phyloP scores from a whole-genome alignment of 2,329 filamentous ascomycete genomes.

The Stemphylium lycopersici region DNA sequence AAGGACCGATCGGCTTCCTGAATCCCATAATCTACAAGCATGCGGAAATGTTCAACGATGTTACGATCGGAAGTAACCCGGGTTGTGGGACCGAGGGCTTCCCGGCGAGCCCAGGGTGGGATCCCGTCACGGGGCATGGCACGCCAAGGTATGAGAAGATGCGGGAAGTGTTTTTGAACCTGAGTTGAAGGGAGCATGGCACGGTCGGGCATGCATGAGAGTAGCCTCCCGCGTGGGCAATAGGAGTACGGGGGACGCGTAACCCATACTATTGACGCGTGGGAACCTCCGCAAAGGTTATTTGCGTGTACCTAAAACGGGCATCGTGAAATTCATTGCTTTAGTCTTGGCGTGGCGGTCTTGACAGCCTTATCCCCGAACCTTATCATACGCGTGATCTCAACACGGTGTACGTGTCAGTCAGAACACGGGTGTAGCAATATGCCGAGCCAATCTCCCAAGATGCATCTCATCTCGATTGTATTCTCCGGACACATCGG shows the following conservation, averaged over 20 bases:
- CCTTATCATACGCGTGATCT: background rate
- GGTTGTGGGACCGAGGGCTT: constrained; percentile 45
- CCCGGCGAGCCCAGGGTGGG: constrained; percentile 32
- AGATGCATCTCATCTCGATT: background rate
- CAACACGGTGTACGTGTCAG: background rate
- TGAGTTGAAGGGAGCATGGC: background rate
- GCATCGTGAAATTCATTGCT: background rate
- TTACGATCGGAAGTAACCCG: constrained; percentile 35
- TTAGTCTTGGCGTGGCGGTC: background rate
- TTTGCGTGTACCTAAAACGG: background rate
- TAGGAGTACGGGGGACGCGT: background rate
- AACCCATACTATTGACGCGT: background rate
- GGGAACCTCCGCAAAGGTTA: background rate
- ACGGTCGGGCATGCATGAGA: background rate
- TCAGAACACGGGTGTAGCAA: background rate
- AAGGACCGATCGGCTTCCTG: constrained; percentile 60
- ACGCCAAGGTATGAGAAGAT: constrained; percentile 25
- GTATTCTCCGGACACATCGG: constrained; percentile 7
- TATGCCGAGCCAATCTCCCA: constrained; percentile 1
- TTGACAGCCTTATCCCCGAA: background rate
- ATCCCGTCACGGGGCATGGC: constrained; percentile 34
- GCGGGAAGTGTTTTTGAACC: constrained; percentile 20
- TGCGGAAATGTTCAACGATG: constrained; percentile 52
- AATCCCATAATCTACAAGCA: constrained; percentile 64
- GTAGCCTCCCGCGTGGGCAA: no score